These are phyloP conservation scores for Glebionis coronaria DNA, from an alignment of 129 eudicot species.

Conservation along the genomic window DNA sequence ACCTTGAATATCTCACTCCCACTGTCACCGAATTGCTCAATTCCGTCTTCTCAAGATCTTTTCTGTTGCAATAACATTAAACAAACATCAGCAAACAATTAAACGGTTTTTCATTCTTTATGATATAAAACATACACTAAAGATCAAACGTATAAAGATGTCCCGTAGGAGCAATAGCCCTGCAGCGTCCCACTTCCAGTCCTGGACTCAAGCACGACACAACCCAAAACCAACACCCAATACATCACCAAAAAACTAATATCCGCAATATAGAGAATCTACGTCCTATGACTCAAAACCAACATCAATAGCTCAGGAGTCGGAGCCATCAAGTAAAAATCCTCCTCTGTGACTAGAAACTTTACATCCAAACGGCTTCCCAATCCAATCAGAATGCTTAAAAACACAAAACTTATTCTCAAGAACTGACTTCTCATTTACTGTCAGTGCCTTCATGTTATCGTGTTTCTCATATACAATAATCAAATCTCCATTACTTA, in stretches of 20 bases:
- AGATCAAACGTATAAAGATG: conserved; percentile 92
- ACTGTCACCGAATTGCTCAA: conserved; percentile 70
- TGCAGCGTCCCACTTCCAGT: conserved; percentile 91
- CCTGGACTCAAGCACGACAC: conserved; percentile 86
- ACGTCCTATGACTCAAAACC: too few species aligned
- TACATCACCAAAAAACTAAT: too few species aligned
- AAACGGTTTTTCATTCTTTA: too few species aligned
- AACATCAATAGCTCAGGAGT: too few species aligned
- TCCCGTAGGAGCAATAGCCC: conserved; percentile 88
- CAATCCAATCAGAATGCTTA: conserved; percentile 83
- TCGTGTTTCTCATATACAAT: too few species aligned
- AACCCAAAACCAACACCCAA: conserved; percentile 79
- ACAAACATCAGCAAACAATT: not conserved
- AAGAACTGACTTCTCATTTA: conserved; percentile 44
- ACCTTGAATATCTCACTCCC: conserved; percentile 87
- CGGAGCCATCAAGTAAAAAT: conserved; percentile 67
- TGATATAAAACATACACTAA: too few species aligned
- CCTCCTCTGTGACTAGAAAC: conserved; percentile 75
- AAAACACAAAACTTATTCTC: conserved; percentile 87
- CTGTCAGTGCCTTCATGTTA: conserved; percentile 83
- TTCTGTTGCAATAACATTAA: conserved; percentile 39
- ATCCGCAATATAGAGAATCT: too few species aligned
- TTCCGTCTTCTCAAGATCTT: conserved; percentile 75
- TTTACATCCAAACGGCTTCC: conserved; percentile 81
- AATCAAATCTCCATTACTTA: conserved; percentile 70